Percentiles rank a stretch among this genome's conserved stretches.
Evolutionary conservation across 2,329 filamentous ascomycete species (phyloP).

Genomic region (Ophiocordyceps robertsii): DNA sequence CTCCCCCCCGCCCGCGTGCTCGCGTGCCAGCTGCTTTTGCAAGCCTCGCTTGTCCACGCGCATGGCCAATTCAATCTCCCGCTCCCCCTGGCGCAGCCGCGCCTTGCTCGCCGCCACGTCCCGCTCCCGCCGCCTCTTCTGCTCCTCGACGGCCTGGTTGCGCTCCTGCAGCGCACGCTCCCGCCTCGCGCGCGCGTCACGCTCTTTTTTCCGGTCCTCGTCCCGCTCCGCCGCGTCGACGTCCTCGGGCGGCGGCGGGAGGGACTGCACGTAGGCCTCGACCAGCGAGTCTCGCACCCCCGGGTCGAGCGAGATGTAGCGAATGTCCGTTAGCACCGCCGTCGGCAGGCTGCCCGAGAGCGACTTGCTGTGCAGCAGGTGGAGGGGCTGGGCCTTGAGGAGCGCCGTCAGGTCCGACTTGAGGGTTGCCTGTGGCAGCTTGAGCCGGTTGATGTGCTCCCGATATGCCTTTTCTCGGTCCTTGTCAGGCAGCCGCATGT

Average conservation of each 20-base stretch:
- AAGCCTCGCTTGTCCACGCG: constrained; percentile 53
- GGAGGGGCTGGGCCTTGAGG: constrained; percentile 46
- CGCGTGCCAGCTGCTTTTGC: constrained; percentile 40
- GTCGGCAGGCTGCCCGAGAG: constrained; percentile 44
- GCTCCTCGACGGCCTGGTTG: constrained; percentile 47
- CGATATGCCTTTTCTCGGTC: constrained; percentile 71
- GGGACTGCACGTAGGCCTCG: constrained; percentile 49
- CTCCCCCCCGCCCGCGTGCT: constrained; percentile 11
- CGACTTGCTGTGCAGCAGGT: constrained; percentile 46
- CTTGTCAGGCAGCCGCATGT: constrained; percentile 56
- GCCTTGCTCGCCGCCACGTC: constrained; percentile 48
- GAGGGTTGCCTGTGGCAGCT: constrained; percentile 49
- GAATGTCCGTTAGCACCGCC: constrained; percentile 49
- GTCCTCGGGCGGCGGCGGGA: constrained; percentile 43
- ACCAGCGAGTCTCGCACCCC: constrained; percentile 50
- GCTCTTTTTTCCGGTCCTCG: constrained; percentile 36
- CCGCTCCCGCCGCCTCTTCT: constrained; percentile 45
- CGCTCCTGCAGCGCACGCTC: constrained; percentile 55
- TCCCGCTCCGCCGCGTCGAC: constrained; percentile 19
- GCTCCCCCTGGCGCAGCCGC: constrained; percentile 50
- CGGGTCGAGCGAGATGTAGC: constrained; percentile 54
- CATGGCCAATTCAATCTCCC: constrained; percentile 56
- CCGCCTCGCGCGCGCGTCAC: constrained; percentile 40
- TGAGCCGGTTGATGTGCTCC: constrained; percentile 55
- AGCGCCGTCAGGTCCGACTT: constrained; percentile 57